These are phyloP conservation scores for Pyricularia pennisetigena DNA, from an alignment of 2,329 filamentous ascomycete species.

Conservation along the genomic window DNA sequence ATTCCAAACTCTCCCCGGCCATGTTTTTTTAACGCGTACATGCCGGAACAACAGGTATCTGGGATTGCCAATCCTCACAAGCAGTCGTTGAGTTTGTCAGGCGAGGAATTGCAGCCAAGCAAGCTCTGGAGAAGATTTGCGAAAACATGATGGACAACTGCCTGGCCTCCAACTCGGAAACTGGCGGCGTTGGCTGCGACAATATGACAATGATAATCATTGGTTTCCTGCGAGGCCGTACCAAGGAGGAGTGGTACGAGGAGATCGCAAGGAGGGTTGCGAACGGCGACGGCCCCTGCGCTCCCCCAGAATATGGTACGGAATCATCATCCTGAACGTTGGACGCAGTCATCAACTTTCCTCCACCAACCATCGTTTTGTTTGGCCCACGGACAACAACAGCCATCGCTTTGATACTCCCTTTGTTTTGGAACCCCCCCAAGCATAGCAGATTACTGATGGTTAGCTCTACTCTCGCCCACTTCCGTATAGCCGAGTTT, in stretches of 20 bases:
- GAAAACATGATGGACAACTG: conserved; percentile 99
- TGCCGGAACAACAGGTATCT: conserved; percentile 62
- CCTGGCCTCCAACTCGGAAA: conserved; percentile 93
- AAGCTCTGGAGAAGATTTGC: conserved; percentile 88
- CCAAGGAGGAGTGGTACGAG: conserved; percentile 97
- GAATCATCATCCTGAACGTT: conserved; percentile 29
- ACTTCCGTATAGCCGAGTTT: conserved; percentile 58
- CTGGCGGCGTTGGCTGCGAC: conserved; percentile 93
- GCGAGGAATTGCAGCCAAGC: conserved; percentile 91
- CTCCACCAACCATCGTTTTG: neutral
- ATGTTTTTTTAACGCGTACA: neutral
- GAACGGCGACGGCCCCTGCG: conserved; percentile 94
- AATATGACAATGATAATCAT: conserved; percentile 98
- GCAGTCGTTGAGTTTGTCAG: conserved; percentile 94
- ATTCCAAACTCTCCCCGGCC: neutral
- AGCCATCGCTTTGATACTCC: neutral
- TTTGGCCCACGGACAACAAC: neutral
- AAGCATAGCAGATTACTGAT: conserved; percentile 8
- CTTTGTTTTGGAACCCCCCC: neutral
- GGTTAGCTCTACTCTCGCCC: conserved; percentile 13
- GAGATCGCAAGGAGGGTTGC: conserved; percentile 89
- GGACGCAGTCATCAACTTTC: neutral
- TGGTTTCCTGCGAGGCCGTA: conserved; percentile 81
- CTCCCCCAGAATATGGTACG: conserved; percentile 99
- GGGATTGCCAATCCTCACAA: conserved; percentile 98